phyloP scores from a whole-genome alignment of 2,329 filamentous ascomycete genomes.

The Ascochyta clinopodiicola region DNA sequence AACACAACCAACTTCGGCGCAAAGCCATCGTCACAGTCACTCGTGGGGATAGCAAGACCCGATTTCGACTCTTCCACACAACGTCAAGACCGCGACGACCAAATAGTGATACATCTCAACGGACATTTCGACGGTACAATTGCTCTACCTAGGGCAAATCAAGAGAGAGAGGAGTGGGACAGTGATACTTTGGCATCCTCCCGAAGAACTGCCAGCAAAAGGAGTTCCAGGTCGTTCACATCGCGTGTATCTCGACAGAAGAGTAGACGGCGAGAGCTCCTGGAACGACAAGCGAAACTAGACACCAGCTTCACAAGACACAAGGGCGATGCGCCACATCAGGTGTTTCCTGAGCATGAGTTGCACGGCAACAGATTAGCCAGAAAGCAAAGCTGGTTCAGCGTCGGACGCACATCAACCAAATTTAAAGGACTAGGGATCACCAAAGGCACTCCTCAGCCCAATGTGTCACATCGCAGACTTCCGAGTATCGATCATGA shows the following conservation, averaged over 20 bases:
- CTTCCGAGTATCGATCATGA: slow-evolving; percentile 29
- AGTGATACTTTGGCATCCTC: slow-evolving; percentile 37
- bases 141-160: slow-evolving; percentile 22
- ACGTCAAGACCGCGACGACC: slow-evolving; percentile 26
- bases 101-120: slow-evolving; percentile 37
- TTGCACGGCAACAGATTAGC: slow-evolving; percentile 26
- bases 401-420: slow-evolving; percentile 34
- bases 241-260: slow-evolving; percentile 53
- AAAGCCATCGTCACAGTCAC: neutral
- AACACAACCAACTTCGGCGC: slow-evolving; percentile 1
- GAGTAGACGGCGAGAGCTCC: slow-evolving; percentile 66
- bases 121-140: slow-evolving; percentile 31
- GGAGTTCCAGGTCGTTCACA: slow-evolving; percentile 41
- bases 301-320: slow-evolving; percentile 71
- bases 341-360: slow-evolving; percentile 50
- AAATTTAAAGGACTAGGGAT: slow-evolving; percentile 45
- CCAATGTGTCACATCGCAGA: slow-evolving; percentile 25
- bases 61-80: slow-evolving; percentile 8
- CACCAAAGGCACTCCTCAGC: slow-evolving; percentile 44
- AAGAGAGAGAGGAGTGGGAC: slow-evolving; percentile 28
- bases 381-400: slow-evolving; percentile 42
- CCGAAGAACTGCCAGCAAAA: slow-evolving; percentile 38
- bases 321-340: slow-evolving; percentile 53
- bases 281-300: slow-evolving; percentile 64
- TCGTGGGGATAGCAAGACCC: slow-evolving; percentile 6